Percentiles rank a stretch among this genome's conserved stretches.
phyloP scores from a whole-genome alignment of 108 stramenopile species.

The Cyclotella baltica region DNA sequence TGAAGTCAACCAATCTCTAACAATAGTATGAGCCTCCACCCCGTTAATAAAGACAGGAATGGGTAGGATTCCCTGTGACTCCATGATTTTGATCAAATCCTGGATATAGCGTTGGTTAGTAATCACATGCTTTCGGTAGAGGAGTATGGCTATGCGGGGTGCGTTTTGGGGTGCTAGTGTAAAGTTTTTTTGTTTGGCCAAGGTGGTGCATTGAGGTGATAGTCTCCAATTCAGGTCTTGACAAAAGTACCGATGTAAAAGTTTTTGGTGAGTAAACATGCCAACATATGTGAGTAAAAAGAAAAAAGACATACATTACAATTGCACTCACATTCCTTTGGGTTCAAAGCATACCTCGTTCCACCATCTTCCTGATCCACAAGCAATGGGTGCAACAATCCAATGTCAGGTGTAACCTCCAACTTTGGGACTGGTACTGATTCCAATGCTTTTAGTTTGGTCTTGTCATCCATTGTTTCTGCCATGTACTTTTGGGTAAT shows the following conservation, averaged over 20 bases:
- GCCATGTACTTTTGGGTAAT: slow-evolving; percentile 37
- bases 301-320: slow-evolving; percentile 12
- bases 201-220: slow-evolving; percentile 37
- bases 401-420: slow-evolving; percentile 80
- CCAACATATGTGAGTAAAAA: background rate
- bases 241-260: slow-evolving; percentile 21
- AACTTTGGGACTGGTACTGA: slow-evolving; percentile 54
- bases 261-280: background rate
- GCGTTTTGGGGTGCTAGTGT: slow-evolving; percentile 56
- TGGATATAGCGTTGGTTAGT: slow-evolving; percentile 80
- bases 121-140: slow-evolving; percentile 90
- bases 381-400: slow-evolving; percentile 76
- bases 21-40: slow-evolving; percentile 91
- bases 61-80: slow-evolving; percentile 75
- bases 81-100: slow-evolving; percentile 74
- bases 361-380: background rate
- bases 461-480: background rate
- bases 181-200: slow-evolving; percentile 46
- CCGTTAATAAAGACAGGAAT: slow-evolving; percentile 92
- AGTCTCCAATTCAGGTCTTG: slow-evolving; percentile 75
- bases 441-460: slow-evolving; percentile 11
- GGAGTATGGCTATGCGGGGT: slow-evolving; percentile 76
- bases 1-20: slow-evolving; percentile 85
- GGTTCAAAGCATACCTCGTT: slow-evolving; percentile 19
- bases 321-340: slow-evolving; percentile 24